Percentiles rank a stretch among this genome's conserved stretches.
Evolutionary conservation across 2,329 filamentous ascomycete species (phyloP).

Genomic region (Chalara sp.): DNA sequence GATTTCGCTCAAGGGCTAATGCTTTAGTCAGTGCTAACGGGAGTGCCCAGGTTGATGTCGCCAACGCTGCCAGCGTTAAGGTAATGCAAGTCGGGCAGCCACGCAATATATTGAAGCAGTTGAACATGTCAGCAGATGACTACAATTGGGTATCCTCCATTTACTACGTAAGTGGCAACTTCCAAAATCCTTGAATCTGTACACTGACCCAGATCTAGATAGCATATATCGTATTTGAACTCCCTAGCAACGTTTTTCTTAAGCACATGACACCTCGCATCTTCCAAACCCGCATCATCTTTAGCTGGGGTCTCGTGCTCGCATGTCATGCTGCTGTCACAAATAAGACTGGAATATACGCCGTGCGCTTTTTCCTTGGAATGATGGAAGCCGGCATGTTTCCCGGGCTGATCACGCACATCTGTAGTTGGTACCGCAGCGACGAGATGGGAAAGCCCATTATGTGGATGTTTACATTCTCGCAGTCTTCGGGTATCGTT

Average conservation of each 20-base stretch:
- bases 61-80: slow-evolving; percentile 34
- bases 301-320: slow-evolving; percentile 33
- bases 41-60: slow-evolving; percentile 28
- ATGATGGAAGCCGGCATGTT: slow-evolving; percentile 37
- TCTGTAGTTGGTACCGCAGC: slow-evolving; percentile 40
- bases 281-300: slow-evolving; percentile 32
- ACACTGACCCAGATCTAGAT: slow-evolving; percentile 9
- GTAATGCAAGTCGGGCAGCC: slow-evolving; percentile 34
- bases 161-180: slow-evolving; percentile 28
- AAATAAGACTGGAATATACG: slow-evolving; percentile 31
- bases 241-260: slow-evolving; percentile 32
- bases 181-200: neutral
- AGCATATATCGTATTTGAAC: slow-evolving; percentile 34
- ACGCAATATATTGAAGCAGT: slow-evolving; percentile 31
- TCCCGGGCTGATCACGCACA: slow-evolving; percentile 33
- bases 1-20: slow-evolving; percentile 1
- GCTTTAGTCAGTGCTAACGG: neutral
- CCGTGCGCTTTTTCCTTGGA: slow-evolving; percentile 34
- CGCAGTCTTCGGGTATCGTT: slow-evolving; percentile 30
- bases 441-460: slow-evolving; percentile 37
- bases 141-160: slow-evolving; percentile 36
- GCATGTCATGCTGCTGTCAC: slow-evolving; percentile 33
- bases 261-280: slow-evolving; percentile 29
- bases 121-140: slow-evolving; percentile 33
- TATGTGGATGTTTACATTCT: slow-evolving; percentile 36